A percentile compares a stretch with the other conserved stretches of the same genome.
Evolutionary conservation across 257 asterid species (phyloP).

Genomic region (Solanum appendiculatum): DNA sequence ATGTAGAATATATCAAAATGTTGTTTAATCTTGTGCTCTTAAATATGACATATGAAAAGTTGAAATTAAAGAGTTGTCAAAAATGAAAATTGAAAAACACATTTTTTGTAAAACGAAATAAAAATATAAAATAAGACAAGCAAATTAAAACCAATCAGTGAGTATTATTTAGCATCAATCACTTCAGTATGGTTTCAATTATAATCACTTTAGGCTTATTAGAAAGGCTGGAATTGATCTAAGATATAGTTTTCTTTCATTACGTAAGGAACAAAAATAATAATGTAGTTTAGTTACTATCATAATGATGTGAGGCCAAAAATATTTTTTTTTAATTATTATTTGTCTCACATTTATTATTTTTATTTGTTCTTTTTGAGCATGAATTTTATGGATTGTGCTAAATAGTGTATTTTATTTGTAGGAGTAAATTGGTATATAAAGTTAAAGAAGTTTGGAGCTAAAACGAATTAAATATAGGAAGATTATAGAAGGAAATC

Average conservation of each 20-base stretch:
- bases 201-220: not conserved
- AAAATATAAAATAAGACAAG: not conserved
- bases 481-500: too few relatives aligned
- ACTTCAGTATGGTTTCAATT: not conserved
- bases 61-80: not conserved
- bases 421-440: too few relatives aligned
- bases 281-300: not conserved
- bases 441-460: too few relatives aligned
- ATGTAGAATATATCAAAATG: not conserved
- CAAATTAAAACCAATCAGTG: not conserved
- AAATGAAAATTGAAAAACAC: too few relatives aligned
- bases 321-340: too few relatives aligned
- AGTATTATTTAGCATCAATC: not conserved
- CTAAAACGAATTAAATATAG: too few relatives aligned
- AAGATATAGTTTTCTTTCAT: not conserved
- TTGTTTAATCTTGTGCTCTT: not conserved
- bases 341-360: too few relatives aligned
- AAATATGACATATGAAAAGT: not conserved
- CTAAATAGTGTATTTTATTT: too few relatives aligned
- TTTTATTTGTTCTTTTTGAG: too few relatives aligned
- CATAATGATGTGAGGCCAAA: too few relatives aligned
- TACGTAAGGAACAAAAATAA: not conserved
- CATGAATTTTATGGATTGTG: too few relatives aligned
- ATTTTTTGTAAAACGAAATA: not conserved
- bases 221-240: not conserved